These are phyloP conservation scores for Mrakiaceae sp. DNA, from an alignment of 1,284 basidiomycete species.

Conservation along the genomic window DNA sequence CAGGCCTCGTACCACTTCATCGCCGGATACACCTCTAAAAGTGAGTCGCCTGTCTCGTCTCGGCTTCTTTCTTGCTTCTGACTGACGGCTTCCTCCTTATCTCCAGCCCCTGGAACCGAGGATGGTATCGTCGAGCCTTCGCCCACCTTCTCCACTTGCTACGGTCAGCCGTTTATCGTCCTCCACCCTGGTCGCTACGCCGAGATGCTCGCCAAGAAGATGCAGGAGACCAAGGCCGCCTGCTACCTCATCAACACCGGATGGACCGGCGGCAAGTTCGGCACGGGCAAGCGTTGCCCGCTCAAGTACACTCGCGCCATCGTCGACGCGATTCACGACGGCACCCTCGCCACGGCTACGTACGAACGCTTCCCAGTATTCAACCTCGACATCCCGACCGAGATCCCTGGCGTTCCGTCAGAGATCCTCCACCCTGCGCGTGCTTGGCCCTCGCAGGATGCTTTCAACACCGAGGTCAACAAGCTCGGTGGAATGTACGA, in stretches of 20 bases:
- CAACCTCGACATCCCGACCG: conserved; percentile 67
- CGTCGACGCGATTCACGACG: conserved; percentile 93
- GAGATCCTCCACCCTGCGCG: conserved; percentile 75
- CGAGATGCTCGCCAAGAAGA: conserved; percentile 90
- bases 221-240: conserved; percentile 80
- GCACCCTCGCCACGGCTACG: conserved; percentile 72
- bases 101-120: conserved; percentile 75
- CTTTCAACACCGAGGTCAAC: conserved; percentile 69
- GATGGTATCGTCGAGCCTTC: conserved; percentile 96
- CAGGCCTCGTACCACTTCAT: conserved; percentile 98
- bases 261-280: conserved; percentile 94
- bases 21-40: conserved; percentile 81
- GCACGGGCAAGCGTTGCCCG: conserved; percentile 79
- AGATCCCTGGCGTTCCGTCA: conserved; percentile 68
- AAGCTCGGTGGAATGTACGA: conserved; percentile 67
- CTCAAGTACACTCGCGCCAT: conserved; percentile 92
- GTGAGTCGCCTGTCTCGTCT: conserved; percentile 36
- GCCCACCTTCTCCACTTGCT: conserved; percentile 98
- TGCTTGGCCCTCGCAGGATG: conserved; percentile 76
- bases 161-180: conserved; percentile 97
- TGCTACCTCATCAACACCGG: conserved; percentile 99
- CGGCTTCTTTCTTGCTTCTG: conserved; percentile 4
- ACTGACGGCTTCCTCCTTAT: neutral
- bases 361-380: conserved; percentile 69
- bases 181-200: conserved; percentile 93